Conservation (phyloP, 1,284 basidiomycete genomes). For the Trichosporon ovoides region DNA sequence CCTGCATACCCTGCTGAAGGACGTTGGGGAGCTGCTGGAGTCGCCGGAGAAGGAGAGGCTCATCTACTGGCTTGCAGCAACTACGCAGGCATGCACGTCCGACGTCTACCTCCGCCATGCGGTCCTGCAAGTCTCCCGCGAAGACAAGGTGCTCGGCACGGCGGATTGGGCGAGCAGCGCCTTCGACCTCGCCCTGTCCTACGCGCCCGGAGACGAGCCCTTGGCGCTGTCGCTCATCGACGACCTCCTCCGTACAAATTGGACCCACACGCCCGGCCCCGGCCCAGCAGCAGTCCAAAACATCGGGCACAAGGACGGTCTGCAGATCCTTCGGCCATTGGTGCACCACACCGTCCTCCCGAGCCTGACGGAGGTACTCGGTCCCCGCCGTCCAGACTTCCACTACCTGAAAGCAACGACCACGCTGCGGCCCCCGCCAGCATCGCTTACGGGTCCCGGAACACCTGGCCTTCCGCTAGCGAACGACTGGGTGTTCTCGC, state of each 20-base stretch:
- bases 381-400: constrained; percentile 37
- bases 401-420: constrained; percentile 48
- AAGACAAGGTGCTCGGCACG: constrained; percentile 14
- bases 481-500: constrained; percentile 66
- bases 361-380: constrained; percentile 35
- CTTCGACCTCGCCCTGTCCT: constrained; percentile 25
- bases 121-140: constrained; percentile 52
- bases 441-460: background rate
- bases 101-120: constrained; percentile 54
- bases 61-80: constrained; percentile 13
- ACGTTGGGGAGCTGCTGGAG: constrained; percentile 6
- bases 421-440: constrained; percentile 41
- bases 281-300: constrained; percentile 11
- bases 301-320: constrained; percentile 36
- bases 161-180: constrained; percentile 19
- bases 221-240: constrained; percentile 45
- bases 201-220: constrained; percentile 45
- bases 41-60: constrained; percentile 10
- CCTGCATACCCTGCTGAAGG: constrained; percentile 14
- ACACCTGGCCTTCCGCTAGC: constrained; percentile 60
- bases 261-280: constrained; percentile 11
- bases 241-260: constrained; percentile 34
- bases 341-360: constrained; percentile 47
- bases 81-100: constrained; percentile 4
- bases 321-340: constrained; percentile 48